phyloP scores from a whole-genome alignment of 148 eudicot species.

The Bassia scoparia region DNA sequence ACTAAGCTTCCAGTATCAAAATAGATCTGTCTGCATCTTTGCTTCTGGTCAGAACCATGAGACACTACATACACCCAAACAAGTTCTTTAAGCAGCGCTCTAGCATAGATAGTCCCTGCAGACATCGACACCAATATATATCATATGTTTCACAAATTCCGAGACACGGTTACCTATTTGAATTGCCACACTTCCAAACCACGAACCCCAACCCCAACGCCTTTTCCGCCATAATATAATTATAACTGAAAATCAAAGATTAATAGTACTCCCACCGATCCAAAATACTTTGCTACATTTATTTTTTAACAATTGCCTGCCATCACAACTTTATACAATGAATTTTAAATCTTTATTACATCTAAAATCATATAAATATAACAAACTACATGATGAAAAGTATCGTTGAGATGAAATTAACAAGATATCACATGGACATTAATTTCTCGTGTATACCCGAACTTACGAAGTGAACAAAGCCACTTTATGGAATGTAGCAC shows the following conservation, averaged over 20 bases:
- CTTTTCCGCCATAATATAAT: neutral
- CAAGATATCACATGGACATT: no score
- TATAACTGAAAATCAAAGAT: neutral
- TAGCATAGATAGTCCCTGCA: slow-evolving; percentile 79
- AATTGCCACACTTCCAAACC: neutral
- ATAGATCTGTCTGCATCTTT: slow-evolving; percentile 76
- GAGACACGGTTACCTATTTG: neutral
- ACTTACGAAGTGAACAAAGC: no score
- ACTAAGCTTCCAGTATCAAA: slow-evolving; percentile 92
- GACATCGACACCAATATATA: slow-evolving; percentile 8
- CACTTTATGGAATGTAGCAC: no score
- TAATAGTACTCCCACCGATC: no score
- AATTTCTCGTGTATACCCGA: no score
- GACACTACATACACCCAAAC: slow-evolving; percentile 59
- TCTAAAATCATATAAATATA: no score
- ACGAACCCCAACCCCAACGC: neutral
- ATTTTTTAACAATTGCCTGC: no score
- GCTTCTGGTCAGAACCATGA: slow-evolving; percentile 57
- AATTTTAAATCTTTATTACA: no score
- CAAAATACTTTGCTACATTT: no score
- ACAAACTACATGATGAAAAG: no score
- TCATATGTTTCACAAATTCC: neutral
- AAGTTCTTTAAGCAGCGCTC: slow-evolving; percentile 73
- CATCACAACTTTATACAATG: no score
- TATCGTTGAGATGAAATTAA: no score